Base-by-base conservation (phyloP, 257 asterid genomes). In the Penstemon eatonii region DNA sequence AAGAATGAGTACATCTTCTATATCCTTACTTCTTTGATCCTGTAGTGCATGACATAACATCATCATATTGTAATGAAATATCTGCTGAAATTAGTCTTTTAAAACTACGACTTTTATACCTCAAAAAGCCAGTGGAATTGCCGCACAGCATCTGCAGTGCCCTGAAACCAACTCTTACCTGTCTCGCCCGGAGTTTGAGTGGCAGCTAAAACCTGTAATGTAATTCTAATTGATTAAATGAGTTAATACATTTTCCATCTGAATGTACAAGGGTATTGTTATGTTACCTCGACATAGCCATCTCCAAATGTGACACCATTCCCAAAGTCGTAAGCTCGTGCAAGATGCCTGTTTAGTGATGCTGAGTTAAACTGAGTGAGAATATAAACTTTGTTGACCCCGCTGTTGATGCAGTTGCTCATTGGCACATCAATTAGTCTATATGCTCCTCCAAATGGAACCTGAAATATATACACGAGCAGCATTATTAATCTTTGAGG, bases 111-210 rank as follows among this genome's bases (percentile, higher is more conserved):
- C 56, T 37, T 66, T 57, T 51, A 56, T 83, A 92, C 98, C 99
- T 93, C 99, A 52, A 93, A 90, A 52, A 93, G 95, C 99, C 99
- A 93, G 80, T 88, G 96, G 77, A 93, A 90, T 75, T 93, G 99
- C 43, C 99, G 52, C 62, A 93, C 97, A 4, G 97, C 99, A 77
- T 93, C 99, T 69, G 97, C 99, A 41, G 99, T 90, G 43, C 97
- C 99, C 74, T 84, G 99, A 79, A 93, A 93, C 99, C 99, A 93
- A 57, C 63, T 83, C 75, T 90, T 90, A 63, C 99, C 99, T 3
- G 84, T 76, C 77, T 83, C 95, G 2, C 99, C 97, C 54, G 95
- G 96, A 57, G 99, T 93, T 82, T 93, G 99, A 54, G 99, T 93
- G 50, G 97, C 99, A 36, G 99, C 96, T 72, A 93, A 82, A 71